These are phyloP conservation scores for Candolleomyces eurysporus DNA, from an alignment of 768 basidiomycete genomes.

Conservation along the genomic window DNA sequence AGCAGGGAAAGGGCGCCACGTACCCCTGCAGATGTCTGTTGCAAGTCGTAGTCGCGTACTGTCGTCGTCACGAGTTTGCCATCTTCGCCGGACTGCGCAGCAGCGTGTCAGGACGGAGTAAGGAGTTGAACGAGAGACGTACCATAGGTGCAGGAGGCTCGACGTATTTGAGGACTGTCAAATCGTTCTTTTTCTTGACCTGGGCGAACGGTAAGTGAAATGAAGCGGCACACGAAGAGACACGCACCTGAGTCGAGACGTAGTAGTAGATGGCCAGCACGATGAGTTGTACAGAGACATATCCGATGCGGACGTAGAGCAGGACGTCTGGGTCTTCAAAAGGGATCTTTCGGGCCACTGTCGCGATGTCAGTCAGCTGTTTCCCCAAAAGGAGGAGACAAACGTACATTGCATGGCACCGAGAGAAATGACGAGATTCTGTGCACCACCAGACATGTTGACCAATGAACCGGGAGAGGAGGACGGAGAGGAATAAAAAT, in stretches of 20 bases:
- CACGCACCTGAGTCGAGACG: conserved; percentile 65
- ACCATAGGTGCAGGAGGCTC: conserved; percentile 79
- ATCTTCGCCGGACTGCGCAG: conserved; percentile 61
- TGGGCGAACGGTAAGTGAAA: conserved; percentile 24
- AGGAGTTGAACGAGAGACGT: conserved; percentile 24
- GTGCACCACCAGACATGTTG: conserved; percentile 73
- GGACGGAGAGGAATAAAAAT: too few relatives aligned
- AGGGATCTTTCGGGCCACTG: conserved; percentile 88
- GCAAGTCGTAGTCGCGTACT: conserved; percentile 89
- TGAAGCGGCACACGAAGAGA: neutral
- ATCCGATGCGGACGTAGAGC: conserved; percentile 79
- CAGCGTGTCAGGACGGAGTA: neutral
- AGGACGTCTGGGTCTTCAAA: conserved; percentile 87
- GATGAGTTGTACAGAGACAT: conserved; percentile 71
- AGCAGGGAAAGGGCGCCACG: conserved; percentile 5
- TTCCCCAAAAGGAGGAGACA: neutral
- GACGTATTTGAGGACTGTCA: conserved; percentile 94
- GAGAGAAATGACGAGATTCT: conserved; percentile 87
- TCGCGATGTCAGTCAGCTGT: neutral
- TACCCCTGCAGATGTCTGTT: conserved; percentile 81
- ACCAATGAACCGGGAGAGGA: neutral
- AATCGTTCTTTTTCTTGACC: conserved; percentile 95
- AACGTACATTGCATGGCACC: conserved; percentile 84
- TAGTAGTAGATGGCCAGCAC: conserved; percentile 80
- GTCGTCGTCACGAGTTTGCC: conserved; percentile 82